Base-by-base conservation (phyloP, 1,284 basidiomycete species). In the Boletus mariae region DNA sequence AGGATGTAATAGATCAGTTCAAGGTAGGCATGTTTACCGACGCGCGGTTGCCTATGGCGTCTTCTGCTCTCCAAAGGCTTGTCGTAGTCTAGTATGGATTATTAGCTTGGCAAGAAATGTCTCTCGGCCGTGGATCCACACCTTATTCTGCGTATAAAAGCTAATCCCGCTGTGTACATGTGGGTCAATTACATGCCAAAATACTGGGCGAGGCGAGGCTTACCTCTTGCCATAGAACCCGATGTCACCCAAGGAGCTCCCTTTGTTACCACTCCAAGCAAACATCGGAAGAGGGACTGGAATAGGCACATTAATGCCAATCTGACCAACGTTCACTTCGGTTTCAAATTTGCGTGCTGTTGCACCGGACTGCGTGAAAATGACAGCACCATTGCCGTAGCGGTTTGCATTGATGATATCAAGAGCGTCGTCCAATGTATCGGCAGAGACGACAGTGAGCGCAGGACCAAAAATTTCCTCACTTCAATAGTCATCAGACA, bases 381-480 rank as follows among this genome's bases (percentile, higher is more conserved):
- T 94, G 23, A 94, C 91, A n/a, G 94, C 85, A 29, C 95, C 96
- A 68, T 98, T 98, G 3, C 95, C 92, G 67, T 92, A 97, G 66
- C 75, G 80, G 75, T 97, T 98, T 52, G 77, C 73, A 73, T 98
- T 98, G 74, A 98, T 87, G 59, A 97, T 85, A 35, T 84, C 83
- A 57, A 98, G 80, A 20, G 94, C 96, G 61, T 98, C 92, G 61
- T 98, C 94, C 45, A 99, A 77, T 1, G 87, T 93, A 51, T 94
- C 85, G 6, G 89, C 92, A 51, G 83, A 78, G 60, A 98, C 69
- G 49, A 97, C 79, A 23, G 88, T 77, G 40, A 99, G 79, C 0
- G 89, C 95, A 3, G 96, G 96, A 2, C 95, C 96, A 63, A 98
- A 98, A 61, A 98, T 97, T 71, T 98, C 95, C 67, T 94, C 85